Percentiles rank a stretch among this genome's conserved stretches.
Evolutionary conservation across 371 early-diverging fungal species (phyloP).

Genomic region (Mucor mucedo): DNA sequence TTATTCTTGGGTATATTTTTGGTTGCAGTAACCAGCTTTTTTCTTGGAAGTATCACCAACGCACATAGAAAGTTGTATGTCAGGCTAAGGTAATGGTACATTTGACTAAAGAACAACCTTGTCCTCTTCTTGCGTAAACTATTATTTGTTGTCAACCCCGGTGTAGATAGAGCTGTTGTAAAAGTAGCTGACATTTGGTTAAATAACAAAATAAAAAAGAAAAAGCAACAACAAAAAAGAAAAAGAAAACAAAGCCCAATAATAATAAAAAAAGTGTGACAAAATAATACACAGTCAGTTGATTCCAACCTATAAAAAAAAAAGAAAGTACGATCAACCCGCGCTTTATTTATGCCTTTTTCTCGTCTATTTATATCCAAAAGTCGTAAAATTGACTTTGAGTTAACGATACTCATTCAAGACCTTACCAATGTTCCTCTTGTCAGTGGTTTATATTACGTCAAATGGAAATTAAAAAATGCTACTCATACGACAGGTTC

Average conservation of each 20-base stretch:
- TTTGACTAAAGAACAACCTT: conserved; percentile 18
- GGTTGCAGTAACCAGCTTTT: conserved; percentile 9
- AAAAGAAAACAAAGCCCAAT: conserved; percentile 4
- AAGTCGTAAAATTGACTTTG: conserved; percentile 38
- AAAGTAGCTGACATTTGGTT: conserved; percentile 15
- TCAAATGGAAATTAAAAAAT: conserved; percentile 38
- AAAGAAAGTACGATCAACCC: not conserved
- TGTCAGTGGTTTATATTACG: conserved; percentile 43
- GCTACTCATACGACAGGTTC: conserved; percentile 34
- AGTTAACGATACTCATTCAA: conserved; percentile 28
- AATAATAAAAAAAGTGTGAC: conserved; percentile 9
- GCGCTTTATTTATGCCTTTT: conserved; percentile 29
- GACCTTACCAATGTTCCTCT: conserved; percentile 43
- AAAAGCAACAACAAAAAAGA: conserved; percentile 1
- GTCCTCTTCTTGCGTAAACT: conserved; percentile 13
- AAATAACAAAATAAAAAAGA: not conserved
- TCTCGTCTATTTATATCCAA: conserved; percentile 37
- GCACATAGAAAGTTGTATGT: conserved; percentile 21
- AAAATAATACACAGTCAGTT: too few species aligned
- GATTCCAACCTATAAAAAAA: not conserved
- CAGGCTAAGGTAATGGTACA: conserved; percentile 22
- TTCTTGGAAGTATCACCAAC: conserved; percentile 5
- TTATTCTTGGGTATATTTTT: conserved; percentile 20
- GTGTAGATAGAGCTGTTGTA: conserved; percentile 18
- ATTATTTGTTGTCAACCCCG: conserved; percentile 12